Conservation (phyloP, 169 alveolate genomes). For the Cryptosporidium tyzzeri region DNA sequence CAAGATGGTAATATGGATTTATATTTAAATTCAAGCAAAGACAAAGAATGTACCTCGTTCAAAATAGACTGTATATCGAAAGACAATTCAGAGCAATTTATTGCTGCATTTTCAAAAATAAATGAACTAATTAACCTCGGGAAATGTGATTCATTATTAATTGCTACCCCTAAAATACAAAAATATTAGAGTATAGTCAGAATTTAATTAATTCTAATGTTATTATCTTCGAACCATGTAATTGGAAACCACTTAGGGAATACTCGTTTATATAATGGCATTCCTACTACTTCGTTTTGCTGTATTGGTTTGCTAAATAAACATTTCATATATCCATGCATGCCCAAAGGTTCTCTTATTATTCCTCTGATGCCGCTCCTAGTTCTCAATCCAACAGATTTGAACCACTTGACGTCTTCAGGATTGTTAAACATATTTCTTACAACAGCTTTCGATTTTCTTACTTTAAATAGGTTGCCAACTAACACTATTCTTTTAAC, state of each 20-base stretch:
- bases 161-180: slow-evolving; percentile 54
- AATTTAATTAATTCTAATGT: not conserved
- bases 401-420: slow-evolving; percentile 87
- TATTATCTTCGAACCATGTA: slow-evolving; percentile 66
- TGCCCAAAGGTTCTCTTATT: slow-evolving; percentile 89
- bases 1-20: slow-evolving; percentile 9
- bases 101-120: slow-evolving; percentile 40
- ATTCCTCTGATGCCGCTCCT: slow-evolving; percentile 90
- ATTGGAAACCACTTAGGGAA: slow-evolving; percentile 84
- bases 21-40: not conserved
- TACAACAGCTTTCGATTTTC: slow-evolving; percentile 88
- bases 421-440: slow-evolving; percentile 91
- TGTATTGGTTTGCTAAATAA: slow-evolving; percentile 87
- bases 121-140: slow-evolving; percentile 68
- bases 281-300: slow-evolving; percentile 88
- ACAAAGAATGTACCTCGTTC: not conserved
- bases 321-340: slow-evolving; percentile 92
- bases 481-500: slow-evolving; percentile 88
- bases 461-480: slow-evolving; percentile 88
- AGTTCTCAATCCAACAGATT: slow-evolving; percentile 89
- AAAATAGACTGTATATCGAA: slow-evolving; percentile 6
- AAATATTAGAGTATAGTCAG: not conserved
- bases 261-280: slow-evolving; percentile 89
- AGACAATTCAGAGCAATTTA: slow-evolving; percentile 38
- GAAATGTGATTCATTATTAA: slow-evolving; percentile 25